Percentiles rank a stretch among this genome's conserved stretches.
These are phyloP conservation scores for rapeseed (Brassica napus) DNA, from an alignment of 345 rosid genomes.

Conservation along the genomic window Da-Ae NC_063435.1:2224501-2225000, in stretches of 20 bases:
- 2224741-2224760: neutral
- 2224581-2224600: constrained; percentile 31
- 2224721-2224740: neutral
- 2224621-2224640: constrained; percentile 9
- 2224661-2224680: constrained; percentile 39
- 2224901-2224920: neutral
- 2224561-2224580: neutral
- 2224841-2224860: constrained; percentile 49
- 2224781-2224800: constrained; percentile 39
- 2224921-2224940: neutral
- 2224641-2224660: constrained; percentile 32
- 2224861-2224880: neutral
- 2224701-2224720: neutral
- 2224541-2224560: neutral
- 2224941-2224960: constrained; percentile 38
- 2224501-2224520: neutral
- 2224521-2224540: neutral
- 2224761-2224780: constrained; percentile 58
- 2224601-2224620: constrained; percentile 5
- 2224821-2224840: constrained; percentile 48
- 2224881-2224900: neutral
- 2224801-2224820: constrained; percentile 40
- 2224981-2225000: constrained; percentile 45
- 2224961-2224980: constrained; percentile 39
- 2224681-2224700: constrained; percentile 19